Evolutionary conservation across 495 filamentous ascomycete genomes (phyloP), one percentile per base, ranked within the genome.

Genomic region (Penicillium chermesinum): DNA sequence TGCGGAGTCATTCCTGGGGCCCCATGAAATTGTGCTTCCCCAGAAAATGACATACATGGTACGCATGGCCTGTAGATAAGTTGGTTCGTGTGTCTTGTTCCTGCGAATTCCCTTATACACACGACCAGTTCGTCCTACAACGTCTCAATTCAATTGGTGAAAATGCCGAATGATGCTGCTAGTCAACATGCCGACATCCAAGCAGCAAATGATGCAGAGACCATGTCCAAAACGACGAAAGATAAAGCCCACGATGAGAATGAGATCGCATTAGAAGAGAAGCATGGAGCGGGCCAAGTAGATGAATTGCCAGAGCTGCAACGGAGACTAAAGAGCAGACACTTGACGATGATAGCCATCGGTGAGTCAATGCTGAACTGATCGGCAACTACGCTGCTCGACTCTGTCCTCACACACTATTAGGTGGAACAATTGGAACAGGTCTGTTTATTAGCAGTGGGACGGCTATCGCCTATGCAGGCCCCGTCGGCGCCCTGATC

Each of bases 361-460:
- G 42, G 42, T 44, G 10, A 36, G 42, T 32, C 19, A 30, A 5
- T 10, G 10, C 10, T 30, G 25, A 10, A 10, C 25, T 30, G 25
- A 30, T 30, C 10, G 25, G n/a, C n/a, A n/a, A n/a, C 10, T 30
- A 4, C 25, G 10, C 12, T 16, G 19, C 21, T 16, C 20, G 19
- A 42, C 2, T 15, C 15, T 17, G 6, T 0, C 13, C 27, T 44
- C 19, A 44, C 15, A 19, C 3, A 19, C 7, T 8, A 9, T 32
- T 78, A 57, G 86, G 87, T 60, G 86, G 86, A 40, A 87, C 86
- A 0, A 85, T 91, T 55, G 87, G 86, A 38, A 90, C 86, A 7
- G 86, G 86, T 61, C 74, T 91, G 27, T 91, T 91, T 72, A 72
- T 90, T 40, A 83, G 86, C 54, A 89, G 82, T 50, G 86, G 87